phyloP scores from a whole-genome alignment of 352 stramenopile genomes.

The Pythium dissotocum region DNA sequence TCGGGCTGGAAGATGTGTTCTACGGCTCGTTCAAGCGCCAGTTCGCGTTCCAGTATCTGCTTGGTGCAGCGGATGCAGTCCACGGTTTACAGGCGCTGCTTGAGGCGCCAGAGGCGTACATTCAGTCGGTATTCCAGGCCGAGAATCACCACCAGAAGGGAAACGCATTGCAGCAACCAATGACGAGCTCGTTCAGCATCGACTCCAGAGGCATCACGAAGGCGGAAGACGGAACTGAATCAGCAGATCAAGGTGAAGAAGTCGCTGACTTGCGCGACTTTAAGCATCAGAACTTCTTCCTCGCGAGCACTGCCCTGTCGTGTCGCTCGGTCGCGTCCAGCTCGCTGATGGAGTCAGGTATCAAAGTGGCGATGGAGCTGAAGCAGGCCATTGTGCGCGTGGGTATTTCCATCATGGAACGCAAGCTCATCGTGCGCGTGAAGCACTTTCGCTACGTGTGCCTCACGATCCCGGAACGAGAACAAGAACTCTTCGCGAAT shows the following conservation, averaged over 20 bases:
- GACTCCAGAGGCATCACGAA: constrained; percentile 35
- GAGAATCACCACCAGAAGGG: constrained; percentile 54
- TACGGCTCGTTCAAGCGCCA: constrained; percentile 95
- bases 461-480: constrained; percentile 82
- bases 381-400: constrained; percentile 94
- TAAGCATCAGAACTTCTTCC: constrained; percentile 79
- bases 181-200: constrained; percentile 45
- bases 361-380: constrained; percentile 94
- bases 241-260: constrained; percentile 27
- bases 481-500: constrained; percentile 92
- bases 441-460: constrained; percentile 98
- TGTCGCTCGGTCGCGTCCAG: constrained; percentile 70
- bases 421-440: constrained; percentile 92
- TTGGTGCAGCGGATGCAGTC: constrained; percentile 95
- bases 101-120: constrained; percentile 82
- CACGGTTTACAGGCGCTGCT: constrained; percentile 94
- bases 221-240: constrained; percentile 25
- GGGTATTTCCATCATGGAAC: constrained; percentile 94
- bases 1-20: constrained; percentile 95
- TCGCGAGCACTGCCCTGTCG: constrained; percentile 70
- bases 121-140: constrained; percentile 60
- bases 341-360: constrained; percentile 89
- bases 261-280: constrained; percentile 49
- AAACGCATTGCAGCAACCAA: constrained; percentile 36
- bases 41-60: constrained; percentile 94